Base-by-base conservation (phyloP, 192 early-diverging fungal species). In the Coemansia sp. region DNA sequence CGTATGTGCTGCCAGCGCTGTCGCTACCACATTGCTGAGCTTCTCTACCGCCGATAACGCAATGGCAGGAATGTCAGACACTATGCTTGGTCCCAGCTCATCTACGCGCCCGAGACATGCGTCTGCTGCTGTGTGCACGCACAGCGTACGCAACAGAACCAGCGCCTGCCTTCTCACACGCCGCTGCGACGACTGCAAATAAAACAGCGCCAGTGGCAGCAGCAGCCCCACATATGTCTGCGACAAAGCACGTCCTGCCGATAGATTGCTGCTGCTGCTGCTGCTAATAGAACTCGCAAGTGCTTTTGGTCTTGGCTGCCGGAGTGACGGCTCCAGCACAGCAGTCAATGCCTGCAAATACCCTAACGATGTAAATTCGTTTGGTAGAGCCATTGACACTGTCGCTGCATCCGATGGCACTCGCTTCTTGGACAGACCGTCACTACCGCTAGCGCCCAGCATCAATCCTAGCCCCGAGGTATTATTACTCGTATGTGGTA, bases 61-160 rank as follows among this genome's bases (percentile, higher is more conserved):
- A 31, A 71, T 61, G 8, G 68, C 63, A 13, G 68, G 68, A 20
- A 78, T 66, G 45, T 70, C 68, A 0, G 63, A 63, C 3, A 71
- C 64, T 13, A 78, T 78, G 49, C 68, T 64, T 19, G 74, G 68
- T 19, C 64, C 74, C 16, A 78, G 45, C 52, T 62, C 56, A 23
- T 77, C 73, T 12, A 77, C 38, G n/a, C 33, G 48, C 3, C 38
- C 49, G 12, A 65, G 38, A 14, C 68, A 66, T 0, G 38, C 20
- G 14, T 52, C 57, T 14, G 36, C 53, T 14, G 59, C 35, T 49
- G 56, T 55, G 21, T 71, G 64, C 21, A 51, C 16, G 45, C 74
- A 68, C 43, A 78, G 30, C 9, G 54, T 54, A 3, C 68, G 74
- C 52, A 71, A 36, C 3, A 78, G 53, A 6, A 68, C 18, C 11